Base-by-base conservation (phyloP, 129 eudicot species). In the Cynara cardunculus region DNA sequence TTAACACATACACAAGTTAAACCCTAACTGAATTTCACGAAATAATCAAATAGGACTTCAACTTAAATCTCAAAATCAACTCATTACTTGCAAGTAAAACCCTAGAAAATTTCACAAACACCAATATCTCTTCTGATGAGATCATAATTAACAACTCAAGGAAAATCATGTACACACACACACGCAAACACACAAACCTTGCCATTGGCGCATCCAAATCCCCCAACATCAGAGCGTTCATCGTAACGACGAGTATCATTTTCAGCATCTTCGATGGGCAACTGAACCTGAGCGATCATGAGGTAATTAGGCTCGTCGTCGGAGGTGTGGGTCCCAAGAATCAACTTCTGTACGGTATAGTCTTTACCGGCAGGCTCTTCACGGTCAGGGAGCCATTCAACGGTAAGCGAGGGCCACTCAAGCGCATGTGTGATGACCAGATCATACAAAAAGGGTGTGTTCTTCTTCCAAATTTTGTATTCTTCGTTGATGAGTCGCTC, bases 381-480 rank as follows among this genome's bases (percentile, higher is more conserved):
- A 30, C 88, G 78, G 75, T 84, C 89, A 5, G 94, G 94, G 67
- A 90, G 86, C 94, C 91, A 90, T 76, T 90, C 94, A 11, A 90
- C 94, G 49, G 94, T 90, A 59, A 90, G 90, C 8, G 92, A 88
- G 2, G 94, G 94, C 94, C 91, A 90, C 72, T 90, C 94, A 2
- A 90, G 91, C 16, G 91, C 94, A 30, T 88, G 94, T 0, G 91
- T 90, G 0, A 88, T 86, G 1, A 88, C 87, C 81, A 90, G 81
- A 88, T 90, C 94, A 85, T 90, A 90, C 16, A 90, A 71, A 25
- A 88, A 90, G 0, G 94, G 94, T 1, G 94, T 88, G 82, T 90
- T 90, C 84, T 90, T 90, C 84, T 90, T 90, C 94, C 94, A 90
- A 25, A 88, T 90, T 86, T 88, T 90, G 89, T 90, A 90, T 81